Percentiles rank a stretch among this genome's conserved stretches.
Conservation (phyloP, 805 yeast genomes). For the Ogataea trehalophila region DNA sequence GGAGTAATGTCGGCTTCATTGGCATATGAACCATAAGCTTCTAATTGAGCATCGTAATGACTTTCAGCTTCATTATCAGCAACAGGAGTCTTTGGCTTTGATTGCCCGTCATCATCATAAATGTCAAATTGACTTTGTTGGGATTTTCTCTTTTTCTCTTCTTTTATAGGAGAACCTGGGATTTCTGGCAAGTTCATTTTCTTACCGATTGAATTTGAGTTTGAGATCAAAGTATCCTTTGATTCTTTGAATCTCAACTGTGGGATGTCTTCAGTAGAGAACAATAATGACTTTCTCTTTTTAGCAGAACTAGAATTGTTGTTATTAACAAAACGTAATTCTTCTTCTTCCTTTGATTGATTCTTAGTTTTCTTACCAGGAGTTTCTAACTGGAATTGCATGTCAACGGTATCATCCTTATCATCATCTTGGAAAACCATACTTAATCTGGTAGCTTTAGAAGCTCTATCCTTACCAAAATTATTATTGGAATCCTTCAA, state of each 20-base stretch:
- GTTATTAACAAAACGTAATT: constrained; percentile 31
- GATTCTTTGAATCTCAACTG: constrained; percentile 23
- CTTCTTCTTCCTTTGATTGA: constrained; percentile 15
- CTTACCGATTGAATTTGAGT: constrained; percentile 29
- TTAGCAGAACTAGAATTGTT: constrained; percentile 20
- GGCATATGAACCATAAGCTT: background rate
- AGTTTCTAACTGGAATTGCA: constrained; percentile 12
- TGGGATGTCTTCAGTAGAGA: constrained; percentile 17
- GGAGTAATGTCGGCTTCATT: background rate
- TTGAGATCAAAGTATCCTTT: constrained; percentile 40
- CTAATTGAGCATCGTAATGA: background rate
- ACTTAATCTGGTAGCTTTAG: constrained; percentile 25
- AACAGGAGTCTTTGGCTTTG: background rate
- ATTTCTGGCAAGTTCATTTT: constrained; percentile 45
- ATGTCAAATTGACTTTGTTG: constrained; percentile 21
- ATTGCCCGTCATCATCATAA: constrained; percentile 15
- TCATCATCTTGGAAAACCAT: constrained; percentile 25
- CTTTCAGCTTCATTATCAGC: background rate
- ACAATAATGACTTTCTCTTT: constrained; percentile 29
- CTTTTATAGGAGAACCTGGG: constrained; percentile 34
- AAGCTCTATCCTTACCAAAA: constrained; percentile 9
- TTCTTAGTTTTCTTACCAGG: background rate
- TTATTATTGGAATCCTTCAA: constrained; percentile 23
- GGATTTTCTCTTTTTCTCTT: constrained; percentile 18
- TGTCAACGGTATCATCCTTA: constrained; percentile 12